These are phyloP conservation scores for Gyromitra esculenta DNA, from an alignment of 2,329 filamentous ascomycete species.

Conservation along the genomic window DNA sequence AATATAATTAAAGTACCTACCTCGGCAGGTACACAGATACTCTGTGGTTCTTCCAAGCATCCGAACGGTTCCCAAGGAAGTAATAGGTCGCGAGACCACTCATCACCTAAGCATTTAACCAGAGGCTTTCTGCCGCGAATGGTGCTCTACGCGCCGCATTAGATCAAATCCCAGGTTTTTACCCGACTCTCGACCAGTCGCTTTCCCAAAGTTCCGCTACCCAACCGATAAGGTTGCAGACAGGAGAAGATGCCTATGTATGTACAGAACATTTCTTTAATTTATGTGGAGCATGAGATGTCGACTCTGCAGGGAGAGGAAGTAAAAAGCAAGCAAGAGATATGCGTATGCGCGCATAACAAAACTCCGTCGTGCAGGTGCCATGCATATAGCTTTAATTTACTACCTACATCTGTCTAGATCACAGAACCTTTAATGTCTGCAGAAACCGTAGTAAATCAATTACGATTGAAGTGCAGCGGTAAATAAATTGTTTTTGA, in stretches of 20 bases:
- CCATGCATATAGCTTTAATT: slow-evolving; percentile 15
- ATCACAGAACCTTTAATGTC: slow-evolving; percentile 8
- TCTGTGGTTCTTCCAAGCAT: slow-evolving; percentile 3
- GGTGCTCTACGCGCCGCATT: slow-evolving; percentile 16
- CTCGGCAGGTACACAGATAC: slow-evolving; percentile 7
- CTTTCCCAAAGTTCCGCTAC: slow-evolving; percentile 17
- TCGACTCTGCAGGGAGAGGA: slow-evolving; percentile 11
- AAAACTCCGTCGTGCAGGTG: slow-evolving; percentile 14
- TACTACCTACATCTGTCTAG: neutral
- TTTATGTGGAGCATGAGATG: slow-evolving; percentile 23
- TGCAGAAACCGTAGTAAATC: slow-evolving; percentile 10
- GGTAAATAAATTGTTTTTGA: slow-evolving; percentile 4
- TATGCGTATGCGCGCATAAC: slow-evolving; percentile 25
- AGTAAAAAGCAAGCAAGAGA: slow-evolving; percentile 21
- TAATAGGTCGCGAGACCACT: slow-evolving; percentile 41
- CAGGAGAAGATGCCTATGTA: slow-evolving; percentile 18
- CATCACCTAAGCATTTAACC: slow-evolving; percentile 19
- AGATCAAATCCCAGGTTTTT: slow-evolving; percentile 16
- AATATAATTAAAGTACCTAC: neutral
- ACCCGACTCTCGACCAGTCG: slow-evolving; percentile 29
- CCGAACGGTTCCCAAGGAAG: slow-evolving; percentile 11
- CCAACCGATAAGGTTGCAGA: slow-evolving; percentile 41
- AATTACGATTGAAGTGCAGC: neutral
- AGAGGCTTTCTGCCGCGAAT: neutral
- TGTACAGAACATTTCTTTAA: slow-evolving; percentile 6